phyloP scores from a whole-genome alignment of 169 alveolate species.

The Neospora caninum region DNA sequence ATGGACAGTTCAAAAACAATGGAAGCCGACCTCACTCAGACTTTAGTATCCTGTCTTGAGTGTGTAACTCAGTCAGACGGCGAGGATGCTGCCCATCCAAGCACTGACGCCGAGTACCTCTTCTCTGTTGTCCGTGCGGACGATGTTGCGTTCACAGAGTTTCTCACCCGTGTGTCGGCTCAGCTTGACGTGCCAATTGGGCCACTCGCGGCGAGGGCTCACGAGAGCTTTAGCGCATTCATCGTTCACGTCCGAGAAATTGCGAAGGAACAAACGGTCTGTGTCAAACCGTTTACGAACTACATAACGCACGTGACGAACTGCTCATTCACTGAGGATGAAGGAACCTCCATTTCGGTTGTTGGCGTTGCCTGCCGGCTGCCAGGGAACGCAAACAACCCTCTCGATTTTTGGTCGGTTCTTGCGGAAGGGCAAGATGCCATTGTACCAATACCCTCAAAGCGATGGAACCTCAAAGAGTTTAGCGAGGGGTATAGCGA shows the following conservation, averaged over 20 bases:
- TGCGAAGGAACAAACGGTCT: not conserved
- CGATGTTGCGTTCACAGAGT: not conserved
- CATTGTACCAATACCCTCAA: slow-evolving; percentile 72
- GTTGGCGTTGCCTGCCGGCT: slow-evolving; percentile 75
- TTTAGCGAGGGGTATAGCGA: slow-evolving; percentile 6
- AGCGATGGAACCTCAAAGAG: slow-evolving; percentile 73
- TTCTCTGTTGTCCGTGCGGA: not conserved
- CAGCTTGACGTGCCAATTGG: not conserved
- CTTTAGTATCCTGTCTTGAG: not conserved
- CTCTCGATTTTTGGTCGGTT: slow-evolving; percentile 72
- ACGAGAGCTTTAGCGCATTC: not conserved
- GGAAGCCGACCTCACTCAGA: not conserved
- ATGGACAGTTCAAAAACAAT: not conserved
- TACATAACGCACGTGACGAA: not conserved
- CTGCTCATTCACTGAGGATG: not conserved
- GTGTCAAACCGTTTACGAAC: not conserved
- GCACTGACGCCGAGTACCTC: not conserved
- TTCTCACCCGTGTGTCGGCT: not conserved
- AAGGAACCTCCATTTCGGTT: slow-evolving; percentile 12
- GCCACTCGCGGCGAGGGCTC: not conserved
- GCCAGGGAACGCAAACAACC: slow-evolving; percentile 72
- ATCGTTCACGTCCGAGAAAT: not conserved
- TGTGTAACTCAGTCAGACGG: not conserved
- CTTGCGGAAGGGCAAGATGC: slow-evolving; percentile 71
- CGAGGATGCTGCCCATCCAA: not conserved